phyloP scores from a whole-genome alignment of 139 green algal genomes.

The Chlamydomonas sphaeroides region DNA sequence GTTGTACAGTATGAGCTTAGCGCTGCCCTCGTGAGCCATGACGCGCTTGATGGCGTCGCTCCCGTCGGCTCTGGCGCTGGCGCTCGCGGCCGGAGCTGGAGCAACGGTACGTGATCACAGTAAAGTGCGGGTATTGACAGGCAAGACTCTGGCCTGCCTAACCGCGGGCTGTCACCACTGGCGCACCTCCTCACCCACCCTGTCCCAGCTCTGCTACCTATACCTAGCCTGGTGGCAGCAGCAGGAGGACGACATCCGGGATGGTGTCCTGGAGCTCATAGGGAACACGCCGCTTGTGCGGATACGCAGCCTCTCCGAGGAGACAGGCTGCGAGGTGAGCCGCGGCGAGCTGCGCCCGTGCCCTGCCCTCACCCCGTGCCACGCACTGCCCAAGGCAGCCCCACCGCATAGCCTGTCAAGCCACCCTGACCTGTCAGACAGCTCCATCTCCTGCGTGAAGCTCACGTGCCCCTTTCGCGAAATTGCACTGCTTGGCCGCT shows the following conservation, averaged over 20 bases:
- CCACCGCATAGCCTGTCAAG: background rate
- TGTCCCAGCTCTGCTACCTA: slow-evolving; percentile 13
- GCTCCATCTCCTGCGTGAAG: too few relatives aligned
- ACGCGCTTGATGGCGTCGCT: background rate
- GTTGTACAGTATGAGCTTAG: too few relatives aligned
- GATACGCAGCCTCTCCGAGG: slow-evolving; percentile 76
- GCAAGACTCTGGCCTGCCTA: background rate
- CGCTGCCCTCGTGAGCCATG: too few relatives aligned
- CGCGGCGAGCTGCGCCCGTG: too few relatives aligned
- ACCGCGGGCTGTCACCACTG: background rate
- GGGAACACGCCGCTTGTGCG: slow-evolving; percentile 87
- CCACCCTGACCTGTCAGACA: background rate
- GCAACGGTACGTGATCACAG: background rate
- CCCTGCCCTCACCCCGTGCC: background rate
- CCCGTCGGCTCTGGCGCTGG: background rate
- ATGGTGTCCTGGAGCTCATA: slow-evolving; percentile 74
- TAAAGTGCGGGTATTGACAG: too few relatives aligned
- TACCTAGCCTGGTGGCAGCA: background rate
- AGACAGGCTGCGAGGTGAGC: slow-evolving; percentile 83
- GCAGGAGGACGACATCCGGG: background rate
- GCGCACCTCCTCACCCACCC: background rate
- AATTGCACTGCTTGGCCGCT: too few relatives aligned
- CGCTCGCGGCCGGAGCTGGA: background rate
- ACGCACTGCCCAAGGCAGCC: too few relatives aligned
- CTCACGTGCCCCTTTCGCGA: too few relatives aligned